Percentiles rank a stretch among this genome's conserved stretches.
These are phyloP conservation scores for Rhodotorula babjevae DNA, from an alignment of 768 basidiomycete genomes.

Conservation along the genomic window DNA sequence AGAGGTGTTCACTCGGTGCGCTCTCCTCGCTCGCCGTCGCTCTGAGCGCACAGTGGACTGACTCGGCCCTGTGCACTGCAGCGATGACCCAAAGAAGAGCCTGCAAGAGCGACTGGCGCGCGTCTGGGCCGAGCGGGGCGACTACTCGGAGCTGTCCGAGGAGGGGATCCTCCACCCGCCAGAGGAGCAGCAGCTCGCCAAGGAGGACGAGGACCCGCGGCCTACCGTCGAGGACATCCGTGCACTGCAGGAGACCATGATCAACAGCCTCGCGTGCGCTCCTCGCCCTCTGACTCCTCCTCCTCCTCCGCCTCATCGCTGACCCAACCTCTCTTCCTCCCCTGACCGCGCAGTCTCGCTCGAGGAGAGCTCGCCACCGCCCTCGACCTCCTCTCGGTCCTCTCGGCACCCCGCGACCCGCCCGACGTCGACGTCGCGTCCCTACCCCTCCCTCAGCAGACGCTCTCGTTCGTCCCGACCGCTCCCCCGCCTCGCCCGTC, in stretches of 20 bases:
- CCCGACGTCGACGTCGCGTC: conserved; percentile 31
- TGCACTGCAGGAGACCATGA: conserved; percentile 21
- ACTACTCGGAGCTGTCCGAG: conserved; percentile 31
- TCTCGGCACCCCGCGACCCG: conserved; percentile 31
- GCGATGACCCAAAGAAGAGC: conserved; percentile 14
- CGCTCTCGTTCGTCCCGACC: conserved; percentile 23
- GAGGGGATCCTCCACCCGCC: conserved; percentile 13
- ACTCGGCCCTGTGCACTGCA: neutral
- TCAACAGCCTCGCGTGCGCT: conserved; percentile 30
- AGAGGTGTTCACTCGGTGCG: conserved; percentile 22
- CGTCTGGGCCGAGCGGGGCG: conserved; percentile 37
- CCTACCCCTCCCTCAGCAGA: conserved; percentile 30
- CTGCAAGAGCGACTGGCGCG: conserved; percentile 25
- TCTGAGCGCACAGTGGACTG: neutral
- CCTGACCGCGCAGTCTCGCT: conserved; percentile 8
- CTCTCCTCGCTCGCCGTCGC: no score
- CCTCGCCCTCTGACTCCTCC: neutral
- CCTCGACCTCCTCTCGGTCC: conserved; percentile 36
- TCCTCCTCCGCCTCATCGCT: no score
- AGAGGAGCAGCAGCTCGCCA: neutral
- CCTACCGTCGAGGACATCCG: conserved; percentile 21
- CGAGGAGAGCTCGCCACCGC: conserved; percentile 35
- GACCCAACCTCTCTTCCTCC: neutral
- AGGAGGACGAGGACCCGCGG: conserved; percentile 14
- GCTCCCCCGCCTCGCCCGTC: neutral